phyloP scores from a whole-genome alignment of 2,329 filamentous ascomycete species.

The Fusarium xyrophilum region DNA sequence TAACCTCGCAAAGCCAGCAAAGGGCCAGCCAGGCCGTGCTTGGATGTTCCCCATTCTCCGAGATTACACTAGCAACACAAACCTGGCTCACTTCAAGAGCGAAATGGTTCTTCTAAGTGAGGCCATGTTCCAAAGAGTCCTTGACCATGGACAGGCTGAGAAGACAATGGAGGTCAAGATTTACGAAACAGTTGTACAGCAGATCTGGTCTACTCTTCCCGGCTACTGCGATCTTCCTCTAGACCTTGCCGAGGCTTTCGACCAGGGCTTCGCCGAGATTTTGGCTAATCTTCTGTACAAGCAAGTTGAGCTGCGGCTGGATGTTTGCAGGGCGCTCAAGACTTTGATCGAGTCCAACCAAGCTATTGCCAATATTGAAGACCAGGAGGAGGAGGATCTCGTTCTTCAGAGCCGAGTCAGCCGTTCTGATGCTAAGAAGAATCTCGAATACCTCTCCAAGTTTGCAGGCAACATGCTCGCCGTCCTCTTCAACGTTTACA shows the following conservation, averaged over 20 bases:
- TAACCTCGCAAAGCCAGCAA: conserved; percentile 79
- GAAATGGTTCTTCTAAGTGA: conserved; percentile 92
- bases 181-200: conserved; percentile 93
- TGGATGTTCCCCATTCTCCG: conserved; percentile 94
- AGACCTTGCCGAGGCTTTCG: conserved; percentile 78
- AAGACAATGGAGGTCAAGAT: conserved; percentile 98
- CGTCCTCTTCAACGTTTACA: conserved; percentile 99
- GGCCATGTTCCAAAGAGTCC: conserved; percentile 84
- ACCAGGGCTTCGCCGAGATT: conserved; percentile 88
- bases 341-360: conserved; percentile 92
- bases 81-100: conserved; percentile 80
- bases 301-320: conserved; percentile 84
- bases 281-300: conserved; percentile 91
- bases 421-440: conserved; percentile 76
- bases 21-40: conserved; percentile 82
- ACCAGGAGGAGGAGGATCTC: conserved; percentile 72
- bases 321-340: conserved; percentile 86
- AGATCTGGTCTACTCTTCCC: conserved; percentile 92
- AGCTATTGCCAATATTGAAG: conserved; percentile 73
- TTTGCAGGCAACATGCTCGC: conserved; percentile 90
- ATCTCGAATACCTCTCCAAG: conserved; percentile 78
- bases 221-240: conserved; percentile 94
- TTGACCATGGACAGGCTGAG: conserved; percentile 80
- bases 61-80: conserved; percentile 88
- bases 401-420: conserved; percentile 80